phyloP scores from a whole-genome alignment of 2,329 filamentous ascomycete genomes.

The Pseudogymnoascus pannorum region DNA sequence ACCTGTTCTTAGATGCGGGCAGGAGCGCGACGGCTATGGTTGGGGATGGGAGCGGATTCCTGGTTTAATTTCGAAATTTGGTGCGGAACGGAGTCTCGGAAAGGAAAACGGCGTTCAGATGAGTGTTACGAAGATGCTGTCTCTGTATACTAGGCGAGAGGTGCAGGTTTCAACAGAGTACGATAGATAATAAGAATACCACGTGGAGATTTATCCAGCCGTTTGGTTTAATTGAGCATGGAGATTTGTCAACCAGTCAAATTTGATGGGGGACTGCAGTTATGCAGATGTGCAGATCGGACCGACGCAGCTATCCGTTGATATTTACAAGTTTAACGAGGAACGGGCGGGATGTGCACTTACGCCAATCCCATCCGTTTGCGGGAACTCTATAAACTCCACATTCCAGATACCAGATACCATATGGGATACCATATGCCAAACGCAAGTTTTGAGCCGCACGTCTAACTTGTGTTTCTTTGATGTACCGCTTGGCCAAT shows the following conservation, averaged over 20 bases:
- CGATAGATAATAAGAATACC: slow-evolving; percentile 10
- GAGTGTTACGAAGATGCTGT: slow-evolving; percentile 5
- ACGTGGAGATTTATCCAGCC: background rate
- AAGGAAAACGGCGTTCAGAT: slow-evolving; percentile 9
- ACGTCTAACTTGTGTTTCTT: background rate
- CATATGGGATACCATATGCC: no score
- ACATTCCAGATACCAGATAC: background rate
- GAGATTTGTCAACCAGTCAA: background rate
- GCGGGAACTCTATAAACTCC: background rate
- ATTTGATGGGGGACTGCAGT: background rate
- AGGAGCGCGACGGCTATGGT: slow-evolving; percentile 65
- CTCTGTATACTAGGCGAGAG: background rate
- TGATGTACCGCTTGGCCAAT: background rate
- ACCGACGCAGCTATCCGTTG: background rate
- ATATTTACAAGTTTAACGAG: slow-evolving; percentile 1
- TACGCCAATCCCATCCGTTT: background rate
- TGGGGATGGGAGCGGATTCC: slow-evolving; percentile 57
- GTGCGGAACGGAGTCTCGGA: slow-evolving; percentile 2
- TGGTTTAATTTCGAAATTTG: slow-evolving; percentile 28
- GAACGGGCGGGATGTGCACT: background rate
- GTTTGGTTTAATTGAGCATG: background rate
- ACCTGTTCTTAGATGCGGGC: slow-evolving; percentile 75
- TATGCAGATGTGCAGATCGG: background rate
- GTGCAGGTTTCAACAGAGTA: background rate
- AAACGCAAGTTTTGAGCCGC: slow-evolving; percentile 1